Conservation (phyloP, 2,329 filamentous ascomycete genomes). For the Nigrospora osmanthi region DNA sequence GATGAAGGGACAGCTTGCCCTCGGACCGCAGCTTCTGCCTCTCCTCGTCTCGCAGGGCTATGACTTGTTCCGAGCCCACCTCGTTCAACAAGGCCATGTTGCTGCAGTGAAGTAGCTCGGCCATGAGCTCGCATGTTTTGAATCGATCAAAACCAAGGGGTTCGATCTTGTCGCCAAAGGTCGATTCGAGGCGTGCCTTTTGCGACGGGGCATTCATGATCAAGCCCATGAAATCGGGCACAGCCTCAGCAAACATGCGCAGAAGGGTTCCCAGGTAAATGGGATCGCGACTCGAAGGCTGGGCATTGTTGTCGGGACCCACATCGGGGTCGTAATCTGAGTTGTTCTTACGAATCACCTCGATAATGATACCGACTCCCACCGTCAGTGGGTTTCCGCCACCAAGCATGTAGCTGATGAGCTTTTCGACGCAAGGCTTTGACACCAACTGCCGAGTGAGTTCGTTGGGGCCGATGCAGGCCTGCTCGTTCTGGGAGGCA, state of each 20-base stretch:
- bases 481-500: conserved; percentile 94
- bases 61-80: conserved; percentile 78
- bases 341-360: conserved; percentile 98
- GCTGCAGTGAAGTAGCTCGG: conserved; percentile 91
- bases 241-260: conserved; percentile 79
- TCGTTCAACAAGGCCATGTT: conserved; percentile 98
- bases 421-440: conserved; percentile 67
- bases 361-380: conserved; percentile 93
- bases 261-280: conserved; percentile 92
- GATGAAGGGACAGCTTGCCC: conserved; percentile 56
- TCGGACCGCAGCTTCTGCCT: conserved; percentile 71
- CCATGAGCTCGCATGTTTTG: conserved; percentile 98
- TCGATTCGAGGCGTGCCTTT: conserved; percentile 70
- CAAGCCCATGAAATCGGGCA: conserved; percentile 88
- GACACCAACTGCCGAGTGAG: conserved; percentile 93
- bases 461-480: conserved; percentile 97
- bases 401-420: conserved; percentile 87
- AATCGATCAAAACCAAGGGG: conserved; percentile 95
- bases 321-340: conserved; percentile 97
- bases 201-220: conserved; percentile 72
- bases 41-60: conserved; percentile 71
- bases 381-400: conserved; percentile 93
- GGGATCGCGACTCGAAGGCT: conserved; percentile 79
- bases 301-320: conserved; percentile 68
- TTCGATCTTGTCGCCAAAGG: conserved; percentile 86